Evolutionary conservation across 2,329 filamentous ascomycete species (phyloP).

Genomic region (Pseudodiploospora longispora): DNA sequence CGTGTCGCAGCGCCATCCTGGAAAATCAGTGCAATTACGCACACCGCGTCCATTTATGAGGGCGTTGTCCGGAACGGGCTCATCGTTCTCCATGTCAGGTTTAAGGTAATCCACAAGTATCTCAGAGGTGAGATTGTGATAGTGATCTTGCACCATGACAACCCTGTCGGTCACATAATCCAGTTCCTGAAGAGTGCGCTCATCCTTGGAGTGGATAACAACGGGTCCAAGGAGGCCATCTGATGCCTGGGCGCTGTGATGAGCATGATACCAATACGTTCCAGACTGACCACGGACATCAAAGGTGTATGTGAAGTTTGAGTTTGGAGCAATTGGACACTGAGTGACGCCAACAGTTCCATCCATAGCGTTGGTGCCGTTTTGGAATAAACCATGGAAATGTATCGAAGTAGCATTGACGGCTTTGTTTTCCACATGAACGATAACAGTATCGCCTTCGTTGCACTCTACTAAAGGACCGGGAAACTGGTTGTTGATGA

Average conservation of each 20-base stretch:
- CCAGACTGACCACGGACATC: slow-evolving; percentile 44
- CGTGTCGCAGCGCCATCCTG: slow-evolving; percentile 36
- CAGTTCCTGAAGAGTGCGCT: slow-evolving; percentile 19
- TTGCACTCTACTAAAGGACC: slow-evolving; percentile 66
- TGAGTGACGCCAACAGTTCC: slow-evolving; percentile 61
- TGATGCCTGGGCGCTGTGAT: slow-evolving; percentile 55
- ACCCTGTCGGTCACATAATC: slow-evolving; percentile 42
- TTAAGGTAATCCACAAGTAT: slow-evolving; percentile 48
- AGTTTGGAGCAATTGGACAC: slow-evolving; percentile 56
- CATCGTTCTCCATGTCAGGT: slow-evolving; percentile 46
- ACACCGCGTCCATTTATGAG: slow-evolving; percentile 50
- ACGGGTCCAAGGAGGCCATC: slow-evolving; percentile 63
- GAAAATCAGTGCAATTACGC: slow-evolving; percentile 26
- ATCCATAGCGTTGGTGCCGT: slow-evolving; percentile 68
- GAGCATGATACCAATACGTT: slow-evolving; percentile 56
- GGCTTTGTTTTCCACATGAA: slow-evolving; percentile 61
- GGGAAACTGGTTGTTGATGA: slow-evolving; percentile 69
- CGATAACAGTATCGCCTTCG: slow-evolving; percentile 62
- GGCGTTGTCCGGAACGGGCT: slow-evolving; percentile 58
- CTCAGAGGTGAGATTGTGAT: slow-evolving; percentile 49
- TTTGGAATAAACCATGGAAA: slow-evolving; percentile 72
- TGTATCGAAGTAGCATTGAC: slow-evolving; percentile 61
- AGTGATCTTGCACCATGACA: slow-evolving; percentile 66
- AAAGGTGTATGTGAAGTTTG: slow-evolving; percentile 60
- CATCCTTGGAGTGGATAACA: slow-evolving; percentile 52